Base-by-base conservation (phyloP, 768 basidiomycete genomes). In the Rickenella mellea region DNA sequence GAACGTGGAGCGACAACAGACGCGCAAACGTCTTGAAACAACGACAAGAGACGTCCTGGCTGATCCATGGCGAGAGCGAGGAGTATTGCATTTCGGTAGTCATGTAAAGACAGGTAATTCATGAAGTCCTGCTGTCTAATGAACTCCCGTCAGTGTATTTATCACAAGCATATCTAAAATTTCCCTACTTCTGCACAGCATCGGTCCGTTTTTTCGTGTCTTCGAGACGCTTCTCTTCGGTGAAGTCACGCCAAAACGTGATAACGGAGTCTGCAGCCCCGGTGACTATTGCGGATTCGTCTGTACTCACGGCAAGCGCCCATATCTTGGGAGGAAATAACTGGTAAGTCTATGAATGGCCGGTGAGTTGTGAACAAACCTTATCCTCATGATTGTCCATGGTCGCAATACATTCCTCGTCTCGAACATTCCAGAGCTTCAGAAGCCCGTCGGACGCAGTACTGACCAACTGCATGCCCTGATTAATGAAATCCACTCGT, bases 361-460 rank as follows among this genome's bases (percentile, higher is more conserved):
- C 37, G 21, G 19, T 26, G 5, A 28, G 22, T 42, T 26, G 7
- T 31, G 32, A 39, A 53, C 79, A 15, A 46, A 86, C 93, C 74
- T 97, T 98, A 49, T 97, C 94, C 59, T 96, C 90, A 53, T 99
- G 96, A 54, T 94, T 94, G 60, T 99, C 96, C 60, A 99, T 66
- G 5, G 94, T 98, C 14, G 79, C 67, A 6, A 77, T 67, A 52
- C 93, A 97, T 52, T 86, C 78, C 56, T 98, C 96, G 40, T 87
- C 81, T 52, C 74, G 73, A 41, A 94, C 71, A 60, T 84, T 90
- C 96, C 96, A 99, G 21, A 99, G 49, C 64, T 98, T 99, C 47
- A 98, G 86, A 31, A 99, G 64, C 26, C 96, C 96, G 58, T 99
- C 96, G 12, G 92, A 90, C 8, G 86, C 90, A 12, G 88, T 70